phyloP scores from a whole-genome alignment of 768 basidiomycete species.

The Amanita rimosa region DNA sequence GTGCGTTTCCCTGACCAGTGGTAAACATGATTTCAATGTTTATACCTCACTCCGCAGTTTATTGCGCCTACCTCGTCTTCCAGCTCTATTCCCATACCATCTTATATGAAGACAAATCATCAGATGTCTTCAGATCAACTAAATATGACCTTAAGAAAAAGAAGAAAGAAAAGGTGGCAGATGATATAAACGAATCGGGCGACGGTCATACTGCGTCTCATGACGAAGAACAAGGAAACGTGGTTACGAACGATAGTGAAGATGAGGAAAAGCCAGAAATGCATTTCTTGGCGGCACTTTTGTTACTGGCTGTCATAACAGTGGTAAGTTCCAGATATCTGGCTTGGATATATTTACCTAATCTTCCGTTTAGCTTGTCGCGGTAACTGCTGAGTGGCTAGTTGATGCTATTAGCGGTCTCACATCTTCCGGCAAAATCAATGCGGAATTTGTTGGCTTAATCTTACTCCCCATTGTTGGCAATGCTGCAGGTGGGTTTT shows the following conservation, averaged over 20 bases:
- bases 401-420: conserved; percentile 78
- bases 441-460: conserved; percentile 76
- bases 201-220: background rate
- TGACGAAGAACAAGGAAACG: conserved; percentile 7
- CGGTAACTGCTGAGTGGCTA: conserved; percentile 57
- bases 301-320: conserved; percentile 47
- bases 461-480: conserved; percentile 85
- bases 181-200: background rate
- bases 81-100: conserved; percentile 67
- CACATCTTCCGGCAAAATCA: conserved; percentile 42
- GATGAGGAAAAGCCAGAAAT: conserved; percentile 42
- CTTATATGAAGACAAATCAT: conserved; percentile 46
- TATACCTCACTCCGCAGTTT: conserved; percentile 38
- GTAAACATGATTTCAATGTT: conserved; percentile 10
- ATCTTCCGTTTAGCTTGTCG: conserved; percentile 32
- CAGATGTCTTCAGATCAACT: conserved; percentile 22
- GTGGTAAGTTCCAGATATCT: conserved; percentile 42
- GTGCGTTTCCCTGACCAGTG: conserved; percentile 27
- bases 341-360: conserved; percentile 13
- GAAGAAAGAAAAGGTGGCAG: conserved; percentile 11
- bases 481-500: conserved; percentile 60
- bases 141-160: conserved; percentile 18
- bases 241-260: conserved; percentile 14
- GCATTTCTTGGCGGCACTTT: conserved; percentile 41
- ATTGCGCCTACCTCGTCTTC: conserved; percentile 65